Evolutionary conservation across 2,329 filamentous ascomycete genomes (phyloP).

Genomic region (Cercospora brassicicola): DNA sequence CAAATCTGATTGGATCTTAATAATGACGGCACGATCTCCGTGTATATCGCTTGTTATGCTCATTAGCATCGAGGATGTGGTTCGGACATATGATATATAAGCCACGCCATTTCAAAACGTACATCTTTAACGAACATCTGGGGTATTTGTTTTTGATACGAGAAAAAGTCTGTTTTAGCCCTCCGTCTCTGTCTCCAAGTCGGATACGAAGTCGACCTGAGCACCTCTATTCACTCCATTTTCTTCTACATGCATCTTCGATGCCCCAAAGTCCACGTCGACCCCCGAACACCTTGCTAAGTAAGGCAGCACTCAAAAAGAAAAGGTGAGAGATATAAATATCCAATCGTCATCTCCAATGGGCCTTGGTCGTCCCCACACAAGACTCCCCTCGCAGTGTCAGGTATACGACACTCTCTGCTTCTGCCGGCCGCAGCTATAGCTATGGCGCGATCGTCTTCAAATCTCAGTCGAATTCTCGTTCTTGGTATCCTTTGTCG

Average conservation of each 20-base stretch:
- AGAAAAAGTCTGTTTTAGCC: background rate
- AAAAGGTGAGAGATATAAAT: background rate
- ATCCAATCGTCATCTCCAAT: background rate
- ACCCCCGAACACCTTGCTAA: constrained; percentile 3
- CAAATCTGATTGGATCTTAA: background rate
- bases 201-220: background rate
- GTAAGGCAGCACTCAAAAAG: background rate
- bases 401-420: background rate
- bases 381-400: background rate
- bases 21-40: background rate
- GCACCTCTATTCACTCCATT: background rate
- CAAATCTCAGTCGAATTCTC: constrained; percentile 1
- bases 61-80: background rate
- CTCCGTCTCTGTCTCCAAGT: background rate
- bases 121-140: background rate
- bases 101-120: background rate
- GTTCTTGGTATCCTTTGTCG: constrained; percentile 22
- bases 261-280: background rate
- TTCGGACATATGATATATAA: background rate
- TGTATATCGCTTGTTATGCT: background rate
- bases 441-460: background rate
- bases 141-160: background rate
- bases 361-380: background rate
- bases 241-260: background rate
- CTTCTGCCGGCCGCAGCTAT: background rate